phyloP scores from a whole-genome alignment of 768 basidiomycete species.

The Trametes villosa region DNA sequence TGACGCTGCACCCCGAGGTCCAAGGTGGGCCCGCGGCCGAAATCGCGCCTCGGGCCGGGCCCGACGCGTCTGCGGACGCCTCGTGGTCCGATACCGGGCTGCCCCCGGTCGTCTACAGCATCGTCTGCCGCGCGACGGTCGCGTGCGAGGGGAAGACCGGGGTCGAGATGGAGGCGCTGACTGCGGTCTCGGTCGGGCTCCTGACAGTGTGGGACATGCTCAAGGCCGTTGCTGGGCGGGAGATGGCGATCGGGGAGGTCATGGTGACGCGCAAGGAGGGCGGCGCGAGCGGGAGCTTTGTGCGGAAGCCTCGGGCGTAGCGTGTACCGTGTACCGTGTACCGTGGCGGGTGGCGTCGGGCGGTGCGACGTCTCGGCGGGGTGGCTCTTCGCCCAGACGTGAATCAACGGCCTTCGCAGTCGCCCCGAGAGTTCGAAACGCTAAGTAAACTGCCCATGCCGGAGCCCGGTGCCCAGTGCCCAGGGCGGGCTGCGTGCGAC shows the following conservation, averaged over 20 bases:
- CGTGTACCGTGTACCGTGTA: neutral
- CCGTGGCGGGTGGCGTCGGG: conserved; percentile 11
- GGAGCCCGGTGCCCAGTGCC: neutral
- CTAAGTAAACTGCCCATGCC: neutral
- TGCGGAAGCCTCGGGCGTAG: conserved; percentile 22
- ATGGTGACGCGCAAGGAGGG: conserved; percentile 70
- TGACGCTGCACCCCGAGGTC: conserved; percentile 57
- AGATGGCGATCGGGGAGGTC: conserved; percentile 79
- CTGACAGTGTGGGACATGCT: conserved; percentile 95
- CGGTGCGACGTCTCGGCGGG: neutral
- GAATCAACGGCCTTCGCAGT: neutral
- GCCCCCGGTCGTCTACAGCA: conserved; percentile 44
- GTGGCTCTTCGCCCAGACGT: neutral
- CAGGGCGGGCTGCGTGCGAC: neutral
- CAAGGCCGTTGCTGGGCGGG: conserved; percentile 86
- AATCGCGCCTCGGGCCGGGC: conserved; percentile 14
- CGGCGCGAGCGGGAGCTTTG: conserved; percentile 76
- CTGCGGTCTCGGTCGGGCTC: conserved; percentile 76
- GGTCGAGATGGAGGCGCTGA: conserved; percentile 93
- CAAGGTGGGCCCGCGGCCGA: neutral
- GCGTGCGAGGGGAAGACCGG: conserved; percentile 82
- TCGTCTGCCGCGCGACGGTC: conserved; percentile 70
- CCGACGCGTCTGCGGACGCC: conserved; percentile 20
- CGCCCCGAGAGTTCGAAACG: neutral
- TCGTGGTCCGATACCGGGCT: conserved; percentile 22